phyloP scores from a whole-genome alignment of 1,284 basidiomycete genomes.

The Acaromyces ingoldii region DNA sequence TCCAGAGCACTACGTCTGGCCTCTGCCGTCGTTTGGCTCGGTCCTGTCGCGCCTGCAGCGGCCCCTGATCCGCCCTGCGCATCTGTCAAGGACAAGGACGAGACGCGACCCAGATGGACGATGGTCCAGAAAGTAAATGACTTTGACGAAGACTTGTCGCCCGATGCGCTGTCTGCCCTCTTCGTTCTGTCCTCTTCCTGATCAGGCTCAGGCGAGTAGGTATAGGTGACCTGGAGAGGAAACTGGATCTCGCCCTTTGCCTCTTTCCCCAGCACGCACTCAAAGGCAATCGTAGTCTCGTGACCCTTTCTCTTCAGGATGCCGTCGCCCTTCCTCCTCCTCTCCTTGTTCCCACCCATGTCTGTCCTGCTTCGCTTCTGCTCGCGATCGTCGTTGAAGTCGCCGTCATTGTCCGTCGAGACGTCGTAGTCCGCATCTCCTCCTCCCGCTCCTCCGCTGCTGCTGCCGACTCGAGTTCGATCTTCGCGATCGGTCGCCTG shows the following conservation, averaged over 20 bases:
- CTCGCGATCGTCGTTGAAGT: not conserved
- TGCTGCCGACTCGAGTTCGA: not conserved
- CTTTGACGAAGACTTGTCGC: not conserved
- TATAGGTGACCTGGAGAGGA: conserved; percentile 30
- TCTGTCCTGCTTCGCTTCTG: conserved; percentile 13
- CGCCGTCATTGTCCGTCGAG: not conserved
- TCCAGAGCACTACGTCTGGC: conserved; percentile 2
- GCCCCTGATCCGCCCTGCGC: not conserved
- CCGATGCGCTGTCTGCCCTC: not conserved
- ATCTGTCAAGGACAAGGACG: no score
- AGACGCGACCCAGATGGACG: conserved; percentile 10
- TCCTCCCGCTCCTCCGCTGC: no score
- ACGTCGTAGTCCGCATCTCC: conserved; percentile 12
- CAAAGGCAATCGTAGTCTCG: conserved; percentile 14
- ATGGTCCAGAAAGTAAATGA: conserved; percentile 19
- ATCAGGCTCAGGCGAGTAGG: conserved; percentile 17
- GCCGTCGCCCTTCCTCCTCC: conserved; percentile 9
- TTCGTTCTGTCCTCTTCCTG: conserved; percentile 1
- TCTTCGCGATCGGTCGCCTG: not conserved
- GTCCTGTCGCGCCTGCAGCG: not conserved
- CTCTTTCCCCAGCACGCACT: conserved; percentile 10
- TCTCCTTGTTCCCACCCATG: conserved; percentile 10
- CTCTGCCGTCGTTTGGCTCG: not conserved
- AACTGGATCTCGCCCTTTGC: conserved; percentile 18
- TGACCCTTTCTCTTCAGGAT: conserved; percentile 11